Conservation (phyloP, 2,329 filamentous ascomycete species). For the Cordyceps javanica region DNA sequence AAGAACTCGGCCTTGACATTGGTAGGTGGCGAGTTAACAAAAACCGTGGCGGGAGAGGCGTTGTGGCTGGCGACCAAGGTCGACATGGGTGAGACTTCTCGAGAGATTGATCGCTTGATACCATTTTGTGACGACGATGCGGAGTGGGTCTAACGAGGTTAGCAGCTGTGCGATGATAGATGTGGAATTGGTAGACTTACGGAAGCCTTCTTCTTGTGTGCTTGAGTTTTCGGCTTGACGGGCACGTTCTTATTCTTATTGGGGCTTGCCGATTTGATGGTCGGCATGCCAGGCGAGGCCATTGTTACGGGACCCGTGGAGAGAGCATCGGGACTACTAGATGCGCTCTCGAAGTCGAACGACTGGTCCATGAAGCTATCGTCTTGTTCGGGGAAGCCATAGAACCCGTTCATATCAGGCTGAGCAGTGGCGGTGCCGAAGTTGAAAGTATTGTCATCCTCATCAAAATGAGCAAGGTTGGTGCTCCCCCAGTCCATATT, state of each 20-base stretch:
- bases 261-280: constrained; percentile 30
- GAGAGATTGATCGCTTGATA: constrained; percentile 39
- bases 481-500: constrained; percentile 38
- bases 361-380: constrained; percentile 42
- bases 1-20: constrained; percentile 34
- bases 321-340: constrained; percentile 46
- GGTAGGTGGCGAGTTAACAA: constrained; percentile 44
- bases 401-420: constrained; percentile 24
- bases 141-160: constrained; percentile 42
- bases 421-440: constrained; percentile 25
- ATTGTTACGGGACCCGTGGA: constrained; percentile 25
- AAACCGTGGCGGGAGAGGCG: constrained; percentile 40
- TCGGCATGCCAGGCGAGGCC: constrained; percentile 38
- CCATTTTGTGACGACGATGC: constrained; percentile 45
- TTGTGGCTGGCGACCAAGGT: constrained; percentile 45
- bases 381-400: constrained; percentile 27
- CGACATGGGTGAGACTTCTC: constrained; percentile 50
- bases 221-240: constrained; percentile 18
- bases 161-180: constrained; percentile 16
- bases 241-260: constrained; percentile 20
- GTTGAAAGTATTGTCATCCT: constrained; percentile 32
- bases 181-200: constrained; percentile 27
- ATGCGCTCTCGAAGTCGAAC: constrained; percentile 54
- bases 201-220: constrained; percentile 35
- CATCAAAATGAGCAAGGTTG: constrained; percentile 28